Evolutionary conservation across 768 basidiomycete species (phyloP), one percentile per base, ranked within the genome.

Genomic region (Guyanaporus albipodus): DNA sequence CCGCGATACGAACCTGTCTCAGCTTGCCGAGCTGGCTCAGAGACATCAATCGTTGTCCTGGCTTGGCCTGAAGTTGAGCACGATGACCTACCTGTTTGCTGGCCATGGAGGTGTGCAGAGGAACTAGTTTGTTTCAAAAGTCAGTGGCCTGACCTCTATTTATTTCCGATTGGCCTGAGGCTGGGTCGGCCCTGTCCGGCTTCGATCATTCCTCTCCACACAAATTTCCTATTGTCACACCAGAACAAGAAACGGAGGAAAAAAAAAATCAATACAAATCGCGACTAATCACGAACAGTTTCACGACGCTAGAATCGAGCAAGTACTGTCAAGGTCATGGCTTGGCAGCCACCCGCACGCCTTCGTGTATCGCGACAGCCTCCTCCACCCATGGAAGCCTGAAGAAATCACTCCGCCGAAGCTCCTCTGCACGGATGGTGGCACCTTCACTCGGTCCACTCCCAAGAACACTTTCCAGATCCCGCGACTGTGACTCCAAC

Each of bases 361-460:
- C 89, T 56, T 94, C 91, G 56, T 91, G 86, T 18, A 94, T 79
- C 8, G 86, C 83, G 42, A 92, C 83, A 6, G 91, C 91, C 72
- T 82, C 81, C 56, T 87, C 85, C 11, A 96, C 91, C 93, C 93
- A 97, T 4, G 91, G 89, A 60, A 95, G 66, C 51, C 77, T 74
- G 77, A 96, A 97, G 69, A 92, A 87, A 63, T 96, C 92, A 59
- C 88, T 92, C 42, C 91, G 71, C 51, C 84, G 78, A 44, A 96
- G 69, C 62, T 96, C 92, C 55, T 95, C 92, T 47, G 89, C 88
- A n/a, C 88, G 71, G 9, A 94, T 77, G 2, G 82, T 82, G 60
- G 80, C 74, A 22, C 86, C 87, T 54, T 89, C 87, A 31, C 80
- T 83, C 3, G 86, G 81, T 2, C 91, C 91, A 61, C 86, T 90